Evolutionary conservation across 208 protist genomes (phyloP), one percentile per base, ranked within the genome.

Genomic region (Leishmania turanica): DNA sequence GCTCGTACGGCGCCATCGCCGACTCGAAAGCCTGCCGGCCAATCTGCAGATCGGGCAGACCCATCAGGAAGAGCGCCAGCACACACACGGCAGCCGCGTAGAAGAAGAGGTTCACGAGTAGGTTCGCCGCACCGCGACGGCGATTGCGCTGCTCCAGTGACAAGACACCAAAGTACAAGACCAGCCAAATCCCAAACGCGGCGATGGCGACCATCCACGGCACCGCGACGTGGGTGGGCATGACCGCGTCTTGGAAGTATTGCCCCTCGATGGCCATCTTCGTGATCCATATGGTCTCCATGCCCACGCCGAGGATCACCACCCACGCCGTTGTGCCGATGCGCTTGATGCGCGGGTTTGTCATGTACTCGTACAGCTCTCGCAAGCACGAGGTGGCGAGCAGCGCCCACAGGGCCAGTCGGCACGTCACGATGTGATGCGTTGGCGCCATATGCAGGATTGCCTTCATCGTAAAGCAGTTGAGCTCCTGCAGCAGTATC

Each of bases 401-500:
- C 42, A 97, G 77, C 21, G 88, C 81, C 97, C 95, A 99, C 47
- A 99, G 71, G 24, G 88, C 70, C 21, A 99, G 85, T 54, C 99
- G 93, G 24, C 75, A 79, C 42, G 93, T 84, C 71, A 99, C 98
- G 15, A 99, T 87, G 71, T 88, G 90, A 81, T 99, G 88, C 40
- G 82, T 90, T 9, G 96, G 92, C 34, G 89, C 85, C 82, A 99
- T 92, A 75, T 96, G 96, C n/a, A 99, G 84, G 11, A 99, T 90
- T 60, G 92, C 89, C 88, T 99, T 99, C 75, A 99, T 90, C 42
- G 98, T 99, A 89, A 99, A 99, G 45, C 96, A 97, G 85, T 98
- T 99, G 31, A 99, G 49, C 76, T 99, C 98, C 79, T 98, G 90
- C 11, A 99, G 40, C 88, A 98, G 89, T 89, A 99, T 84, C 82